A percentile compares a stretch with the other conserved stretches of the same genome.
These are phyloP conservation scores for Cyamopsis tetragonoloba DNA, from an alignment of 306 rosid genomes.

Conservation along the genomic window DNA sequence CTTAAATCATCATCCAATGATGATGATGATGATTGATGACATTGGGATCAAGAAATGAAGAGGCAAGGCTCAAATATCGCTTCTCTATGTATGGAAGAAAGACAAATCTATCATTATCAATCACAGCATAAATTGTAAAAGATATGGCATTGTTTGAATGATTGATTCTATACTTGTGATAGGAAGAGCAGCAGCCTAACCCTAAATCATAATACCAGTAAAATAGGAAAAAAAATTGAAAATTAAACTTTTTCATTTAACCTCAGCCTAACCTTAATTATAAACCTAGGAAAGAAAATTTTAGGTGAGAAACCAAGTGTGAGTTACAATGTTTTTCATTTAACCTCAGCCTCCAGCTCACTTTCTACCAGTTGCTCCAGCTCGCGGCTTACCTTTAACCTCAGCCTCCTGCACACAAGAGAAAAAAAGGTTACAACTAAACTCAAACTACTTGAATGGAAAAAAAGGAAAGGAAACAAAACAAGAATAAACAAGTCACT, in stretches of 20 bases:
- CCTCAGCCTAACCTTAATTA: slow-evolving; percentile 8
- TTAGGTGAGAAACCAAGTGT: not conserved
- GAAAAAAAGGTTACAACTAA: not conserved
- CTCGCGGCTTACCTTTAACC: slow-evolving; percentile 45
- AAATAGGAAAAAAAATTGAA: too few relatives aligned
- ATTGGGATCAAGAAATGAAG: not conserved
- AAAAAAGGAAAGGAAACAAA: not conserved
- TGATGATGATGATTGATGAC: too few relatives aligned
- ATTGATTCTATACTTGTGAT: slow-evolving; percentile 11
- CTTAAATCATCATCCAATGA: too few relatives aligned
- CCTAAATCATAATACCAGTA: not conserved
- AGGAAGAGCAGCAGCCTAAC: slow-evolving; percentile 6
- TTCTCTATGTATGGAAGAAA: not conserved
- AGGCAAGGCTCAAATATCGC: not conserved
- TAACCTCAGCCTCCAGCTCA: slow-evolving; percentile 9
- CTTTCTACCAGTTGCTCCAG: slow-evolving; percentile 38
- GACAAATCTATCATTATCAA: not conserved
- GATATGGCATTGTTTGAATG: slow-evolving; percentile 11
- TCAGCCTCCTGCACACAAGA: slow-evolving; percentile 36
- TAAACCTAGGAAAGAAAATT: not conserved
- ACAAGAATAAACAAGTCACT: not conserved
- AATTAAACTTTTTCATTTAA: too few relatives aligned
- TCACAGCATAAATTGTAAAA: not conserved
- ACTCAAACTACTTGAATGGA: not conserved
- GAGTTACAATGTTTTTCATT: slow-evolving; percentile 3